Conservation (phyloP, 2,329 filamentous ascomycete species). For the Diaporthe vexans region DNA sequence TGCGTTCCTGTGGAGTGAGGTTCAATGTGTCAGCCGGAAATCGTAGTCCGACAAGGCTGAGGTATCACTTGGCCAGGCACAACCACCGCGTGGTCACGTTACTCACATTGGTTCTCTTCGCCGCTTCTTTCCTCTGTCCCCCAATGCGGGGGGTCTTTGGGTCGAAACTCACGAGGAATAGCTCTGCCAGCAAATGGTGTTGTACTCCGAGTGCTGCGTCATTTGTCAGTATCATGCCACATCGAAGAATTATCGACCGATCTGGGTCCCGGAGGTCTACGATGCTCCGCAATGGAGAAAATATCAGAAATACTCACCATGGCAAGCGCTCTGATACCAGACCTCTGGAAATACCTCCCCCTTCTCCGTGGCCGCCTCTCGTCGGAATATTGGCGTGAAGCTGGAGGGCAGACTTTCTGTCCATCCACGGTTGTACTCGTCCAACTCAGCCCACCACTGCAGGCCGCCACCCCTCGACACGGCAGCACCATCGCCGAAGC, state of each 20-base stretch:
- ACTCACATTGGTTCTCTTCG: slow-evolving; percentile 57
- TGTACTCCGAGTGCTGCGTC: slow-evolving; percentile 68
- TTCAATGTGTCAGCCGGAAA: slow-evolving; percentile 11
- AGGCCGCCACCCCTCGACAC: slow-evolving; percentile 46
- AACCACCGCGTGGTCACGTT: neutral
- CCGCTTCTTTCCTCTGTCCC: slow-evolving; percentile 53
- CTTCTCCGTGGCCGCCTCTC: slow-evolving; percentile 49
- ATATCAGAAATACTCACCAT: slow-evolving; percentile 55
- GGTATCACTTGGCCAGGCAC: slow-evolving; percentile 8
- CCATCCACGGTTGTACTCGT: slow-evolving; percentile 63
- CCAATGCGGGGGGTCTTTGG: slow-evolving; percentile 66
- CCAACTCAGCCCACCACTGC: slow-evolving; percentile 59
- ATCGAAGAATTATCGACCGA: neutral
- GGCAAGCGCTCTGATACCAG: slow-evolving; percentile 69
- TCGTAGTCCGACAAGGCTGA: slow-evolving; percentile 19
- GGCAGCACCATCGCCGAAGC: slow-evolving; percentile 61
- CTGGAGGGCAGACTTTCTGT: slow-evolving; percentile 60
- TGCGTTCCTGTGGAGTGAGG: slow-evolving; percentile 52
- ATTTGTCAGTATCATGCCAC: slow-evolving; percentile 29
- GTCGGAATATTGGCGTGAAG: slow-evolving; percentile 68
- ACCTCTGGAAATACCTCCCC: slow-evolving; percentile 68
- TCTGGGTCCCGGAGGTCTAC: neutral
- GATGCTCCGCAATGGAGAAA: neutral
- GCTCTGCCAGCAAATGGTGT: slow-evolving; percentile 70
- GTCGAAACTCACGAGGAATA: slow-evolving; percentile 70